Conservation (phyloP, 1,284 basidiomycete species). For the Erythrobasidium hasegawianum region DNA sequence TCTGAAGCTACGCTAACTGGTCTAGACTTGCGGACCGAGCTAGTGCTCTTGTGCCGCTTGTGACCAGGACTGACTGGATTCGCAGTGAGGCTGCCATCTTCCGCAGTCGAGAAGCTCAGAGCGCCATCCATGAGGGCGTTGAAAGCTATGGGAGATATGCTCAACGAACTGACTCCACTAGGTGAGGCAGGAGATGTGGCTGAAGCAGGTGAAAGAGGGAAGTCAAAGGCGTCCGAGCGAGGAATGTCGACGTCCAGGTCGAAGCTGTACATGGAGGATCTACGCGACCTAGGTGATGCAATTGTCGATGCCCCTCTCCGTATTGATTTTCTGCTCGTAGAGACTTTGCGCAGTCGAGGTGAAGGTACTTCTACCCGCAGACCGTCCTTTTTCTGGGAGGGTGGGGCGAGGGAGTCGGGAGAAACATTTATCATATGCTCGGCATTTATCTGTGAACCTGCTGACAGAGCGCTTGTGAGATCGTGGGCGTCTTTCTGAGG, state of each 20-base stretch:
- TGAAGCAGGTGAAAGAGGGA: constrained; percentile 33
- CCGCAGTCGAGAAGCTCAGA: constrained; percentile 12
- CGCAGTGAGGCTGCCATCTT: constrained; percentile 7
- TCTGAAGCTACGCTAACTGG: constrained; percentile 32
- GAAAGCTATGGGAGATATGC: constrained; percentile 28
- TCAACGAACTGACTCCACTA: neutral
- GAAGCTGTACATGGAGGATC: constrained; percentile 40
- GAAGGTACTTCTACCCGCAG: constrained; percentile 7
- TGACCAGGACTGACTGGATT: constrained; percentile 11
- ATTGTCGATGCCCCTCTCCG: constrained; percentile 17
- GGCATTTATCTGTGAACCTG: neutral
- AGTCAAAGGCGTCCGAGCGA: constrained; percentile 39
- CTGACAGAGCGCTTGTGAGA: neutral
- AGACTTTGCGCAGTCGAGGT: constrained; percentile 10
- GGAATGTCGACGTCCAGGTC: constrained; percentile 40
- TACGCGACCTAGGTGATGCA: constrained; percentile 20
- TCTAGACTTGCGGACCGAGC: constrained; percentile 9
- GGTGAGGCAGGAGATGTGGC: constrained; percentile 5
- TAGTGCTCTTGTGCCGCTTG: constrained; percentile 18
- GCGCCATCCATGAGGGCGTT: constrained; percentile 28
- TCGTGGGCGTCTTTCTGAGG: neutral
- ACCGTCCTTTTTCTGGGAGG: neutral
- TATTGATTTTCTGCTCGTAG: constrained; percentile 15
- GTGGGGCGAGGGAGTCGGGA: neutral
- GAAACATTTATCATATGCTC: neutral